Conservation (phyloP, 148 eudicot genomes). For the Rhododendron kiyosumense region DNA sequence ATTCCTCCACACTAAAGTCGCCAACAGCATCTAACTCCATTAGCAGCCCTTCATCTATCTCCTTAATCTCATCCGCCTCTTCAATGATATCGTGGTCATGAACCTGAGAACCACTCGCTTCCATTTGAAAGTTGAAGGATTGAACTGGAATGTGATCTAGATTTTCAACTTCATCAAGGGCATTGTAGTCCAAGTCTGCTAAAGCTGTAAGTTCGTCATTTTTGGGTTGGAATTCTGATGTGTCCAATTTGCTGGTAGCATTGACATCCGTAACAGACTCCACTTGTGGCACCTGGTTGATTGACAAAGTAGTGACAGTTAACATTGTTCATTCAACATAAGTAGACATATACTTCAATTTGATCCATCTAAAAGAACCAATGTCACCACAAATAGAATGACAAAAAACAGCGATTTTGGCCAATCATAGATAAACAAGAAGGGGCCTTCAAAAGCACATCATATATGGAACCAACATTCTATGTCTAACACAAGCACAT, state of each 20-base stretch:
- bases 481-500: not conserved
- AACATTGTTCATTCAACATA: not conserved
- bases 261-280: constrained; percentile 24
- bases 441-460: not conserved
- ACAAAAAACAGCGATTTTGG: not conserved
- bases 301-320: constrained; percentile 10
- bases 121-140: constrained; percentile 14
- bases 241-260: constrained; percentile 14
- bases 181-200: constrained; percentile 7
- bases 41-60: constrained; percentile 61
- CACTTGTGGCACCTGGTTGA: constrained; percentile 30
- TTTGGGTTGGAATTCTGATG: constrained; percentile 22
- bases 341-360: not conserved
- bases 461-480: not conserved
- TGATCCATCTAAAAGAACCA: not conserved
- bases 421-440: not conserved
- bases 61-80: constrained; percentile 39
- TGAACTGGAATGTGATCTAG: constrained; percentile 1
- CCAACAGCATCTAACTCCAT: constrained; percentile 72
- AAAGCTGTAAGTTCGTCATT: constrained; percentile 11
- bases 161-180: constrained; percentile 4
- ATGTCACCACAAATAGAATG: not conserved
- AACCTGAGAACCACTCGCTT: constrained; percentile 17
- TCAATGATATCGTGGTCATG: constrained; percentile 25
- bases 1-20: constrained; percentile 51